Conservation (phyloP, 2,329 filamentous ascomycete species). For the Penicillium sp. region DNA sequence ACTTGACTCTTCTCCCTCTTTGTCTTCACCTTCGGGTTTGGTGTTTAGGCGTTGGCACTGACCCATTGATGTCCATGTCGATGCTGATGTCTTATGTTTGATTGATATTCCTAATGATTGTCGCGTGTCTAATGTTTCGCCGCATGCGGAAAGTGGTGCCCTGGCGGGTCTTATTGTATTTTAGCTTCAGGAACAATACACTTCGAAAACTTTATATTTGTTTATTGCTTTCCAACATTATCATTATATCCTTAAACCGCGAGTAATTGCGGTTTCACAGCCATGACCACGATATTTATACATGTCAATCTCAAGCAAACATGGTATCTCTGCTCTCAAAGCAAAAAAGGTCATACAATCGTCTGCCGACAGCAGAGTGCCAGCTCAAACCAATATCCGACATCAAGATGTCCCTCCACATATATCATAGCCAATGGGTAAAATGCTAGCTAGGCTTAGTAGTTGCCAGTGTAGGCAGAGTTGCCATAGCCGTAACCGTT, state of each 20-base stretch:
- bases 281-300: constrained; percentile 2
- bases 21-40: not conserved
- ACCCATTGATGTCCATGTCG: constrained; percentile 3
- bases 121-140: constrained; percentile 4
- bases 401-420: not conserved
- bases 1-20: not conserved
- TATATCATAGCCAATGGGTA: not conserved
- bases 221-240: not conserved
- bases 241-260: not conserved
- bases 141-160: not conserved
- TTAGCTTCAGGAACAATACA: constrained; percentile 11
- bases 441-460: constrained; percentile 12
- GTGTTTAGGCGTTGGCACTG: not conserved
- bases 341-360: constrained; percentile 16
- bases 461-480: constrained; percentile 32
- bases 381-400: not conserved
- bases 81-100: constrained; percentile 12
- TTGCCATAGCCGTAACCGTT: constrained; percentile 28
- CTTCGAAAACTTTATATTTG: not conserved
- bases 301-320: constrained; percentile 12
- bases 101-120: constrained; percentile 16
- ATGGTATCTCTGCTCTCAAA: constrained; percentile 19
- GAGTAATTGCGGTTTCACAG: not conserved
- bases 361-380: constrained; percentile 4
- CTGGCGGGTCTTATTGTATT: constrained; percentile 1